Conservation (phyloP, 345 rosid species). For the Salix caprea region DNA sequence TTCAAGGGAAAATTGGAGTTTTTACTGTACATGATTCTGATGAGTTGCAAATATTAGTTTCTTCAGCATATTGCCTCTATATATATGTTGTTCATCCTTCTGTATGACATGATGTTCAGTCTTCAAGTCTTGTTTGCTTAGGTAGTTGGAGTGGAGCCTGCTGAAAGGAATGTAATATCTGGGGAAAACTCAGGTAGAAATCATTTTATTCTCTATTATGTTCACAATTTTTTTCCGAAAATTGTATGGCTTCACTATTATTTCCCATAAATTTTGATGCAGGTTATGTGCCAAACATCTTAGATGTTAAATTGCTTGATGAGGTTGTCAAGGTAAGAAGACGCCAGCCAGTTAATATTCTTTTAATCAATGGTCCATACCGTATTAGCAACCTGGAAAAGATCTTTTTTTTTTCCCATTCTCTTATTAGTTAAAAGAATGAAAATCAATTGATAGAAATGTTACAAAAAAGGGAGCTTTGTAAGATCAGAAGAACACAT, state of each 20-base stretch:
- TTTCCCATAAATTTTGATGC: constrained; percentile 16
- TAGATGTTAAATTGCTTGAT: constrained; percentile 79
- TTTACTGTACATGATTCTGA: background rate
- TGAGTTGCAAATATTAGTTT: background rate
- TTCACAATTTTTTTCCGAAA: background rate
- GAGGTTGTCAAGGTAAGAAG: constrained; percentile 71
- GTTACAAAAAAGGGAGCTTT: background rate
- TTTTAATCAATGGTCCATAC: background rate
- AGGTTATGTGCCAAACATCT: constrained; percentile 77
- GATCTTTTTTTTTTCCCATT: background rate
- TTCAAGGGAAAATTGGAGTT: background rate
- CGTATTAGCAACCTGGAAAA: background rate
- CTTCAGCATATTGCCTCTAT: background rate
- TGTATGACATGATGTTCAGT: constrained; percentile 6
- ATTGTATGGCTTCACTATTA: constrained; percentile 13
- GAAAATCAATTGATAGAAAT: too few species aligned
- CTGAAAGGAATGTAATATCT: constrained; percentile 84
- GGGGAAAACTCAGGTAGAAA: constrained; percentile 71
- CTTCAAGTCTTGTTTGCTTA: constrained; percentile 24
- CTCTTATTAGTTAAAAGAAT: background rate
- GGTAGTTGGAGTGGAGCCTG: constrained; percentile 96
- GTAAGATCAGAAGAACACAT: background rate
- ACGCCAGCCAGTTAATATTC: background rate
- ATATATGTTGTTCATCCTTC: background rate
- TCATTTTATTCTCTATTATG: constrained; percentile 9